Percentiles rank a stretch among this genome's conserved stretches.
Evolutionary conservation across 768 basidiomycete genomes (phyloP).

Genomic region (Pleurotus salmoneostramineus): DNA sequence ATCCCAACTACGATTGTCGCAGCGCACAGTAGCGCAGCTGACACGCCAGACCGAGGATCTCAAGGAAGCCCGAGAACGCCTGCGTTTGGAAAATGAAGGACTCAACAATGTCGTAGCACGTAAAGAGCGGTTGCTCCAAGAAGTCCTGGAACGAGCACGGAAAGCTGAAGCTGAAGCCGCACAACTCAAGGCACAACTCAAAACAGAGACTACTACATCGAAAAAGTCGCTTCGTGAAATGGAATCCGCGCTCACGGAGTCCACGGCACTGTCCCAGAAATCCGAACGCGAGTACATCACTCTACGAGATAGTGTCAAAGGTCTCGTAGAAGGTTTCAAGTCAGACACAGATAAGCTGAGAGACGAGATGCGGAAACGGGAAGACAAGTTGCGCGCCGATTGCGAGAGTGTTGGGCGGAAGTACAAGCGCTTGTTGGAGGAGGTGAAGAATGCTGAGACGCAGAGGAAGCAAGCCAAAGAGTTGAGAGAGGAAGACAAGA

Average conservation of each 20-base stretch:
- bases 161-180: conserved; percentile 80
- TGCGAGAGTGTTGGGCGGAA: conserved; percentile 66
- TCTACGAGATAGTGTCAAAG: conserved; percentile 71
- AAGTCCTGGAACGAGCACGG: conserved; percentile 81
- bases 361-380: conserved; percentile 72
- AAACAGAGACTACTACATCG: conserved; percentile 63
- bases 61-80: conserved; percentile 80
- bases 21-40: conserved; percentile 78
- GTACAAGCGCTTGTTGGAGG: conserved; percentile 61
- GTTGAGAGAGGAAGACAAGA: conserved; percentile 46
- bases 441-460: conserved; percentile 51
- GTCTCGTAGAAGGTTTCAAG: conserved; percentile 71
- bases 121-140: conserved; percentile 84
- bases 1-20: conserved; percentile 73
- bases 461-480: conserved; percentile 42
- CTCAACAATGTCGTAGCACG: conserved; percentile 84
- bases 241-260: conserved; percentile 70
- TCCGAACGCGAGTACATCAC: conserved; percentile 81
- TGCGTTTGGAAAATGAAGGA: conserved; percentile 83
- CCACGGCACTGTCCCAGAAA: conserved; percentile 73
- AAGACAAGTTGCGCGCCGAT: conserved; percentile 66
- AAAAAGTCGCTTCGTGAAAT: conserved; percentile 80
- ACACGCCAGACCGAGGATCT: conserved; percentile 86
- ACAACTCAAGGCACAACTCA: conserved; percentile 65
- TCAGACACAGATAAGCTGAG: conserved; percentile 65